Conservation (phyloP, 1,284 basidiomycete genomes). For the Schizophyllum amplum region DNA sequence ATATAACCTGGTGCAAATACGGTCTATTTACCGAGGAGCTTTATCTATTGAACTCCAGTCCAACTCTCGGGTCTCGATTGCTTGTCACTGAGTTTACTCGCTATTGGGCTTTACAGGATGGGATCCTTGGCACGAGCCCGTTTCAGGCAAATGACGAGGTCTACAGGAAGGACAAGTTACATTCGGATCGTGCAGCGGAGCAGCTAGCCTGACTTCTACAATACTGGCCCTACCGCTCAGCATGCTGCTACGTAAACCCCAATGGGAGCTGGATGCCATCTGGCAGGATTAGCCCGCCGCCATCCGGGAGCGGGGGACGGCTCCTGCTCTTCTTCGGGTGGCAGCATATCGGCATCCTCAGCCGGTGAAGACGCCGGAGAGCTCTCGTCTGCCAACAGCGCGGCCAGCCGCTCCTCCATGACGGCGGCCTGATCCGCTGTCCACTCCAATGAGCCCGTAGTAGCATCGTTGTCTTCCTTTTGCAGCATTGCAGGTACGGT, state of each 20-base stretch:
- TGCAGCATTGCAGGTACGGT: conserved; percentile 17
- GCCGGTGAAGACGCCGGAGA: not conserved
- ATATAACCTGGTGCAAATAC: too few species aligned
- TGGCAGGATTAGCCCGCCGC: conserved; percentile 33
- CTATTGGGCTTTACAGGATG: too few species aligned
- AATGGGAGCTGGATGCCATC: conserved; percentile 61
- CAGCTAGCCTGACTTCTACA: too few species aligned
- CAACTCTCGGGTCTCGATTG: too few species aligned
- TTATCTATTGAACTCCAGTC: too few species aligned
- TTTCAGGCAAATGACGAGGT: too few species aligned
- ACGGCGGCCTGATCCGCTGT: conserved; percentile 33
- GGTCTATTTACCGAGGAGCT: too few species aligned
- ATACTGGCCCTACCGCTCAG: too few species aligned
- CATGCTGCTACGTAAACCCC: conserved; percentile 36
- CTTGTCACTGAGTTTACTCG: too few species aligned
- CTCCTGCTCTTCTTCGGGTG: not conserved
- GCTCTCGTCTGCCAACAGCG: conserved; percentile 20
- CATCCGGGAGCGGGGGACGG: conserved; percentile 35
- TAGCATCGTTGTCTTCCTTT: conserved; percentile 8
- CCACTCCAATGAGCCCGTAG: conserved; percentile 33
- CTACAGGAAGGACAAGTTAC: too few species aligned
- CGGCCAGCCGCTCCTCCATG: conserved; percentile 47
- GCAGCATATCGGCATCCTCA: not conserved
- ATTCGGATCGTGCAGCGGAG: too few species aligned
- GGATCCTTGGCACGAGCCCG: too few species aligned